These are phyloP conservation scores for Cystoderma amianthinum DNA, from an alignment of 768 basidiomycete species.

Conservation along the genomic window DNA sequence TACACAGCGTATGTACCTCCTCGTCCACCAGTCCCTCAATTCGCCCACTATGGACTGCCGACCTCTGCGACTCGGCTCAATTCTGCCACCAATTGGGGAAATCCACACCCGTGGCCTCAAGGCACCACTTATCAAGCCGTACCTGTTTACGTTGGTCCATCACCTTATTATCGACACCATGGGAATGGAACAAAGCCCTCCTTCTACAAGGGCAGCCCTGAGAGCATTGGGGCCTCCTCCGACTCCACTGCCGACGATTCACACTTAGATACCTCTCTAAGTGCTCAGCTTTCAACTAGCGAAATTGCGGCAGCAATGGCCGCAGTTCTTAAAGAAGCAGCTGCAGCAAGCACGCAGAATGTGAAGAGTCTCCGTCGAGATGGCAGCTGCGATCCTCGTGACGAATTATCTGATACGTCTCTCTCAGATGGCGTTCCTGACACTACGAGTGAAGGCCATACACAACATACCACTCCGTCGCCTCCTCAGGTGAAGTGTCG, in stretches of 20 bases:
- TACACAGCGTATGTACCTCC: constrained; percentile 34
- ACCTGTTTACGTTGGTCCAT: constrained; percentile 27
- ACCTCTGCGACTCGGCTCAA: constrained; percentile 46
- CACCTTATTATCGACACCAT: constrained; percentile 45
- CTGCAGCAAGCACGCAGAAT: neutral
- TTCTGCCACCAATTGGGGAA: constrained; percentile 30
- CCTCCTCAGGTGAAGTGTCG: constrained; percentile 5
- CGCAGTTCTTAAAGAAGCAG: neutral
- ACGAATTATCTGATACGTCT: neutral
- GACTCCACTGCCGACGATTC: neutral
- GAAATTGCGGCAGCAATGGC: constrained; percentile 1
- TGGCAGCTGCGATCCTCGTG: neutral
- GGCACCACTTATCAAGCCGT: constrained; percentile 27
- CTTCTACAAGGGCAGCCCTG: neutral
- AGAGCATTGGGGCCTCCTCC: neutral
- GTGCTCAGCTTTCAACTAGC: neutral
- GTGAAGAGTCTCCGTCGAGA: neutral
- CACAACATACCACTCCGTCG: too few relatives aligned
- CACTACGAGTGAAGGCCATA: neutral
- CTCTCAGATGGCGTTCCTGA: neutral
- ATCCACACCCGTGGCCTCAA: constrained; percentile 31
- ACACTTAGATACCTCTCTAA: neutral
- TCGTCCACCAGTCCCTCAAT: constrained; percentile 33
- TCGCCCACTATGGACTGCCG: constrained; percentile 38
- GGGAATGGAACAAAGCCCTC: constrained; percentile 15